Evolutionary conservation across 2,329 filamentous ascomycete species (phyloP), one percentile per base, ranked within the genome.

Genomic region (Cercospora sojina): DNA sequence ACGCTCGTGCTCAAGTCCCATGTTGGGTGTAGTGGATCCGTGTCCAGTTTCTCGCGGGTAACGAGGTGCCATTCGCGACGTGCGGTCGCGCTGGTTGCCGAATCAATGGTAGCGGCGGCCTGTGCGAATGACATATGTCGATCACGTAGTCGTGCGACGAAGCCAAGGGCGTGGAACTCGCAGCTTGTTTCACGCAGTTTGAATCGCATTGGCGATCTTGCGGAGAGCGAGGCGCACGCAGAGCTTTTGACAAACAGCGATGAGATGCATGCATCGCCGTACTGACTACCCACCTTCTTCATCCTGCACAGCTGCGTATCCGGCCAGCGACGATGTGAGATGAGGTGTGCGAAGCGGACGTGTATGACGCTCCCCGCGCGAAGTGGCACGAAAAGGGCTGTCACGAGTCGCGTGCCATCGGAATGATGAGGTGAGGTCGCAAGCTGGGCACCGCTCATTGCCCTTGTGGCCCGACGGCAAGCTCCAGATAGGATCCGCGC

Each of bases 351-450:
- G 32, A 5, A 25, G 6, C 35, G 25, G 25, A 29, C 16, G 5
- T 38, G 16, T 5, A 38, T 38, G 35, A 38, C 35, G 35, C 16
- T 31, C 23, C 16, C 18, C 23, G 38, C 35, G 25, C 9, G 5
- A 23, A n/a, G n/a, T n/a, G n/a, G n/a, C n/a, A n/a, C n/a, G n/a
- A n/a, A 8, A 29, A 16, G 20, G 38, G 29, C 8, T 18, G 25
- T 51, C 47, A 38, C 60, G 29, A 55, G 29, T 62, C 43, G 60
- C 60, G 47, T 56, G 60, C 32, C 29, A 8, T 41, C 18, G 31
- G 16, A 55, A 41, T 56, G 49, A 62, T 43, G 59, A 53, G 43
- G 59, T 62, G 59, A 53, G 43, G 59, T 62, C 29, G 59, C 57
- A 59, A 27, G 25, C 23, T 25, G 47, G 47, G 47, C 20, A 16